A percentile compares a stretch with the other conserved stretches of the same genome.
Conservation (phyloP, 2,329 filamentous ascomycete species). For the Knufia fluminis region DNA sequence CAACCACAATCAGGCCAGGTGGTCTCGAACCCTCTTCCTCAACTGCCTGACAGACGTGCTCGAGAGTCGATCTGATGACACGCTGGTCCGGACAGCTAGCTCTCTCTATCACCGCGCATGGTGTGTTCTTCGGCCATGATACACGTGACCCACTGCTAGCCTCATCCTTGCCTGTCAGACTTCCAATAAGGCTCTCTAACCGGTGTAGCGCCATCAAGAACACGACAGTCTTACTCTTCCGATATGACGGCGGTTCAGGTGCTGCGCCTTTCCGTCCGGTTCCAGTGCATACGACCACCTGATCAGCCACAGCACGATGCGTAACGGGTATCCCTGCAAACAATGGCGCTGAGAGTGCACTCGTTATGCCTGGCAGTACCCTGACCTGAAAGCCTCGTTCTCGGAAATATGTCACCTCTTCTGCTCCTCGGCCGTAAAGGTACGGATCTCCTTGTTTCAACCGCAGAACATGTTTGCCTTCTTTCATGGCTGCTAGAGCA, state of each 20-base stretch:
- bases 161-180: slow-evolving; percentile 44
- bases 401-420: slow-evolving; percentile 81
- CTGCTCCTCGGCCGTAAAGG: slow-evolving; percentile 87
- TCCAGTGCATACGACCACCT: slow-evolving; percentile 91
- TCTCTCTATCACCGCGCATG: slow-evolving; percentile 86
- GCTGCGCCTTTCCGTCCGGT: slow-evolving; percentile 83
- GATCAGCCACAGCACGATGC: slow-evolving; percentile 80
- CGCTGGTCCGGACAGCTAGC: slow-evolving; percentile 91
- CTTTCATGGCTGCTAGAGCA: slow-evolving; percentile 39
- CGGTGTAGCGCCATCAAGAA: slow-evolving; percentile 94
- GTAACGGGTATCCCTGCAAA: slow-evolving; percentile 84
- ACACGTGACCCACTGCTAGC: slow-evolving; percentile 23
- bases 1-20: slow-evolving; percentile 79
- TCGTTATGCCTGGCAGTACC: slow-evolving; percentile 85
- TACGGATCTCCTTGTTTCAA: slow-evolving; percentile 85
- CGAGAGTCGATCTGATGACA: slow-evolving; percentile 78
- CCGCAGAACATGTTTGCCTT: not conserved
- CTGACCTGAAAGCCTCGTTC: slow-evolving; percentile 57
- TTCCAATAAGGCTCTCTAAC: slow-evolving; percentile 61
- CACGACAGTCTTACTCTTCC: slow-evolving; percentile 70
- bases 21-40: slow-evolving; percentile 83
- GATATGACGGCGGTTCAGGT: slow-evolving; percentile 71
- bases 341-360: slow-evolving; percentile 73
- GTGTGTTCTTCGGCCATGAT: slow-evolving; percentile 64
- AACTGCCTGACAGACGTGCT: slow-evolving; percentile 69